These are phyloP conservation scores for Saccharomycopsis hybrid DNA, from an alignment of 1,139 yeast genomes.

Conservation along the genomic window DNA sequence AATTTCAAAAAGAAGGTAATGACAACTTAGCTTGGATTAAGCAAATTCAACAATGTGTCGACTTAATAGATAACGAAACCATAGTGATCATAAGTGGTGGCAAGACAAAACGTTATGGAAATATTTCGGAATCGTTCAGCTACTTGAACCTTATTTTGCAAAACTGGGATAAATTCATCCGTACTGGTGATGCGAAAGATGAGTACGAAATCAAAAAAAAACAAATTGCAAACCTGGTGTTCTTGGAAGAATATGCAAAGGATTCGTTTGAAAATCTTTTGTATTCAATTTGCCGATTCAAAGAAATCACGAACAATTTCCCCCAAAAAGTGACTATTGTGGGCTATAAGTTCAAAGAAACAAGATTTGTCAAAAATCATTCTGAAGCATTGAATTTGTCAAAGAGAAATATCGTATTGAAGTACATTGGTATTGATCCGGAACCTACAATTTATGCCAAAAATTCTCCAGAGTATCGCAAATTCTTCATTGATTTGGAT, in stretches of 20 bases:
- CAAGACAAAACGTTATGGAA: slow-evolving; percentile 55
- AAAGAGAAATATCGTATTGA: slow-evolving; percentile 28
- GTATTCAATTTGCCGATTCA: slow-evolving; percentile 53
- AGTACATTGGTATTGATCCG: slow-evolving; percentile 60
- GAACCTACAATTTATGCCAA: slow-evolving; percentile 33
- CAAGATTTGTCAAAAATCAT: slow-evolving; percentile 53
- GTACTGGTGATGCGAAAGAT: slow-evolving; percentile 14
- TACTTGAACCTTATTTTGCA: slow-evolving; percentile 38
- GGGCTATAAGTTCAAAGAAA: slow-evolving; percentile 69
- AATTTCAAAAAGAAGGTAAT: slow-evolving; percentile 62
- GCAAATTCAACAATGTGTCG: slow-evolving; percentile 32
- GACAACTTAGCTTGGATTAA: slow-evolving; percentile 63
- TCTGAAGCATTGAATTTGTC: slow-evolving; percentile 39
- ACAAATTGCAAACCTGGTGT: slow-evolving; percentile 29
- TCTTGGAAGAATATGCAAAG: slow-evolving; percentile 64
- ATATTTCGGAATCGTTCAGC: slow-evolving; percentile 55
- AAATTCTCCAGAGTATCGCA: slow-evolving; percentile 23
- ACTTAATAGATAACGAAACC: slow-evolving; percentile 23
- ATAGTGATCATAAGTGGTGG: slow-evolving; percentile 64
- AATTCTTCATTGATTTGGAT: slow-evolving; percentile 36
- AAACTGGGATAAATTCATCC: slow-evolving; percentile 4
- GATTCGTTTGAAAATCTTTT: slow-evolving; percentile 78
- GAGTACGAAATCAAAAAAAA: slow-evolving; percentile 15
- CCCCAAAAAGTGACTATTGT: slow-evolving; percentile 52
- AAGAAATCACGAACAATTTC: slow-evolving; percentile 39